Conservation (phyloP, 192 early-diverging fungal species). For the Thamnidium elegans region DNA sequence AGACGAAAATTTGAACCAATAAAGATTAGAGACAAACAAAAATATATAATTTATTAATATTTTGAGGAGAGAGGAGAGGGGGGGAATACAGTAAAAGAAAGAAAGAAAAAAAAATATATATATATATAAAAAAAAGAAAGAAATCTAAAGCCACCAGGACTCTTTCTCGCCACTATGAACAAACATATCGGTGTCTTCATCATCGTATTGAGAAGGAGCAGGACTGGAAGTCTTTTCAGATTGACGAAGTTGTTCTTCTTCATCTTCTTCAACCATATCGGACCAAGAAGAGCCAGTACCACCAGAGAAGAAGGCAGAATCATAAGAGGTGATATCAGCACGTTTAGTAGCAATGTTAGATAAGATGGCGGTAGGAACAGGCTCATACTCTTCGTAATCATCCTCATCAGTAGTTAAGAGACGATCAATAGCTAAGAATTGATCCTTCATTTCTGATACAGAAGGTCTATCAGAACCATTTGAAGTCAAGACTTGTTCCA, state of each 20-base stretch:
- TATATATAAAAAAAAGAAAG: no score
- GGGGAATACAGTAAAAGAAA: slow-evolving; percentile 3
- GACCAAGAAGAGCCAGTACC: slow-evolving; percentile 32
- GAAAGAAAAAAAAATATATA: background rate
- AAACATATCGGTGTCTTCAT: slow-evolving; percentile 35
- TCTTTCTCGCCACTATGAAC: slow-evolving; percentile 36
- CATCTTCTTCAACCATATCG: slow-evolving; percentile 39
- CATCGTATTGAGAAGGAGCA: slow-evolving; percentile 14
- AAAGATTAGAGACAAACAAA: background rate
- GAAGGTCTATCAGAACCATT: slow-evolving; percentile 45
- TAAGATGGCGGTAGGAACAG: slow-evolving; percentile 4
- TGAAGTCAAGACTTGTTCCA: slow-evolving; percentile 42
- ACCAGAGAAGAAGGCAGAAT: slow-evolving; percentile 35
- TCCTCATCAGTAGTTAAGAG: slow-evolving; percentile 16
- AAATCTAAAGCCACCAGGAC: slow-evolving; percentile 35
- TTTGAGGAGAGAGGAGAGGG: background rate
- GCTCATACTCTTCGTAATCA: slow-evolving; percentile 10
- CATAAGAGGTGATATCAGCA: slow-evolving; percentile 17
- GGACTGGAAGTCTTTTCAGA: slow-evolving; percentile 6
- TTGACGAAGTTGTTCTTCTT: background rate
- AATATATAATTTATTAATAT: slow-evolving; percentile 6
- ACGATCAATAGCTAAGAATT: slow-evolving; percentile 17
- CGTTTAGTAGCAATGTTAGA: background rate
- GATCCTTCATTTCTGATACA: slow-evolving; percentile 33
- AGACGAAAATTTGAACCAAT: background rate